phyloP scores from a whole-genome alignment of 2,329 filamentous ascomycete species.

The Monosporascus sp. region DNA sequence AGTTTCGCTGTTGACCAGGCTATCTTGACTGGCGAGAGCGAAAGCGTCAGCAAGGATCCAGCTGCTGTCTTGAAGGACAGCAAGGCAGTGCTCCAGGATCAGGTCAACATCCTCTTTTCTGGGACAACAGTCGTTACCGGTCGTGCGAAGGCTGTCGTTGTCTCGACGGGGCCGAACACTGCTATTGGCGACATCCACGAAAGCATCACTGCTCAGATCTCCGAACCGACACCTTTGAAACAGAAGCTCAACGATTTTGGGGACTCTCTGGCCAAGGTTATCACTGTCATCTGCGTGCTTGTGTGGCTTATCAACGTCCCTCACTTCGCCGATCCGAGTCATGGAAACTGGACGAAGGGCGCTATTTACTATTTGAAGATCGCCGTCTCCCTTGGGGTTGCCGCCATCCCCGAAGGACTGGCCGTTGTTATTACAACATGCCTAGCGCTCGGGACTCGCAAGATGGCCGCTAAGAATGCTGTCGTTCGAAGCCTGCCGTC shows the following conservation, averaged over 20 bases:
- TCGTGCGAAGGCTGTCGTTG: conserved; percentile 85
- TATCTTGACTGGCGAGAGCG: conserved; percentile 93
- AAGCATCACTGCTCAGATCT: conserved; percentile 97
- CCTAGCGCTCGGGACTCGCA: conserved; percentile 88
- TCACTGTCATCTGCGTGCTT: conserved; percentile 90
- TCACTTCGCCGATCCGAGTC: conserved; percentile 91
- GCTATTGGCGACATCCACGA: conserved; percentile 99
- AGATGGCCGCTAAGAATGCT: conserved; percentile 98
- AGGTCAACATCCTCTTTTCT: conserved; percentile 96
- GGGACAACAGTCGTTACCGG: conserved; percentile 96
- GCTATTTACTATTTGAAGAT: conserved; percentile 99
- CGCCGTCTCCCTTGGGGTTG: conserved; percentile 94
- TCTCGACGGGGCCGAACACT: conserved; percentile 81
- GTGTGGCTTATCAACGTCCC: conserved; percentile 99
- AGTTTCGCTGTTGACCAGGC: conserved; percentile 96
- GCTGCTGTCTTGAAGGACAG: conserved; percentile 62
- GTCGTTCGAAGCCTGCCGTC: conserved; percentile 94
- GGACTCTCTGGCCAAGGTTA: conserved; percentile 93
- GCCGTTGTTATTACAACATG: conserved; percentile 99
- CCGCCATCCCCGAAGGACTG: conserved; percentile 93
- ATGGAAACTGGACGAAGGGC: conserved; percentile 91
- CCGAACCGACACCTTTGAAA: conserved; percentile 92
- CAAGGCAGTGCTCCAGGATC: conserved; percentile 92
- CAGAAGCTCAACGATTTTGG: conserved; percentile 99
- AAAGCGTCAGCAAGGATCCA: conserved; percentile 87